These are phyloP conservation scores for Helenozyma baotianmanensis DNA, from an alignment of 805 yeast species.

Conservation along the genomic window DNA sequence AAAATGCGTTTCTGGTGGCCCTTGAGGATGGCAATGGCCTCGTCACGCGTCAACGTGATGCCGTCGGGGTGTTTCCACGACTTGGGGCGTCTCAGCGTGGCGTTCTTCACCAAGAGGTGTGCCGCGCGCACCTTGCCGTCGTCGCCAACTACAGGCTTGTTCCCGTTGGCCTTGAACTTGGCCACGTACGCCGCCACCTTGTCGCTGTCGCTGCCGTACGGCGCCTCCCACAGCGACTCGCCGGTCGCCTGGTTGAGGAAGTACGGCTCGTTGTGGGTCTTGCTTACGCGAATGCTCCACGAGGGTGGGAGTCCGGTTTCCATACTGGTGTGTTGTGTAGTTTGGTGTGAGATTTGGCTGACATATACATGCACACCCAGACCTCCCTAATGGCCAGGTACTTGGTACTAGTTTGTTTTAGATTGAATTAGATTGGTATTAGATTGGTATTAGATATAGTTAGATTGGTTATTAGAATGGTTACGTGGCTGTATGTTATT, in stretches of 20 bases:
- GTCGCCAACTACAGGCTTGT: slow-evolving; percentile 25
- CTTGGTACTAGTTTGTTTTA: too few species aligned
- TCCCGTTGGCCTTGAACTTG: slow-evolving; percentile 27
- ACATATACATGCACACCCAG: too few species aligned
- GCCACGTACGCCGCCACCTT: slow-evolving; percentile 55
- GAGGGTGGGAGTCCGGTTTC: slow-evolving; percentile 77
- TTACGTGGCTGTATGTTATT: too few species aligned
- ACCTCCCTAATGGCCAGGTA: too few species aligned
- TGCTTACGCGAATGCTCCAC: slow-evolving; percentile 79
- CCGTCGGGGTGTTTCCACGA: slow-evolving; percentile 77
- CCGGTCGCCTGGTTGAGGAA: slow-evolving; percentile 65
- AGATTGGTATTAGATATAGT: too few species aligned
- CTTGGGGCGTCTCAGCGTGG: slow-evolving; percentile 80
- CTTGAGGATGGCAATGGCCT: slow-evolving; percentile 64
- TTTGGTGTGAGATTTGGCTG: too few species aligned
- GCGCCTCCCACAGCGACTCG: slow-evolving; percentile 88
- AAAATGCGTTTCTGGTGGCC: slow-evolving; percentile 54
- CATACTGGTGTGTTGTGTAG: too few species aligned
- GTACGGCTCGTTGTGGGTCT: slow-evolving; percentile 81
- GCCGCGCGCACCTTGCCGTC: slow-evolving; percentile 68
- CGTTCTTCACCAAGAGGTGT: slow-evolving; percentile 81
- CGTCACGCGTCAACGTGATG: slow-evolving; percentile 77
- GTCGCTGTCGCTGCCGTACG: slow-evolving; percentile 69
- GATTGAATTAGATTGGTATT: too few species aligned
- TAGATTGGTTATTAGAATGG: too few species aligned